A percentile compares a stretch with the other conserved stretches of the same genome.
Conservation (phyloP, 176 grass and related monocot genomes). For the Cenchrus fungigraminus region DNA sequence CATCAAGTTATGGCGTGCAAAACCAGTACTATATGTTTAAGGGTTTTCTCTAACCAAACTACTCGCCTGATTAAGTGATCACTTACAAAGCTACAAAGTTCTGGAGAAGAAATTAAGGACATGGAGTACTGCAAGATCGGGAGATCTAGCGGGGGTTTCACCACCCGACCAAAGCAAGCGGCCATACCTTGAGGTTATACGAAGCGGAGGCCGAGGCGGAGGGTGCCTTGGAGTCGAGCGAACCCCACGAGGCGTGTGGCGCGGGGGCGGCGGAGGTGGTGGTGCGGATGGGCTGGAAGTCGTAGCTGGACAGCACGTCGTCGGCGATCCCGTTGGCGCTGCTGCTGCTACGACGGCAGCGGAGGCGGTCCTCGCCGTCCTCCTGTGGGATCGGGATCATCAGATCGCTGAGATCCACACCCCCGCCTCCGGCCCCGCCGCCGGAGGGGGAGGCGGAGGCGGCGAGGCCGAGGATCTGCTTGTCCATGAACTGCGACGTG, state of each 20-base stretch:
- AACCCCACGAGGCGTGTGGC: constrained; percentile 32
- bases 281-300: constrained; percentile 72
- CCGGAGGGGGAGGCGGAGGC: constrained; percentile 35
- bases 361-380: constrained; percentile 48
- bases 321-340: constrained; percentile 44
- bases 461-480: constrained; percentile 59
- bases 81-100: neutral
- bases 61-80: neutral
- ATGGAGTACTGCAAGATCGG: neutral
- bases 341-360: constrained; percentile 28
- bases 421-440: neutral
- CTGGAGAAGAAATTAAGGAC: neutral
- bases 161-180: neutral
- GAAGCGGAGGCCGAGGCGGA: constrained; percentile 48
- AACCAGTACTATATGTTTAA: neutral
- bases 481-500: constrained; percentile 66
- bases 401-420: constrained; percentile 67
- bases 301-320: constrained; percentile 70
- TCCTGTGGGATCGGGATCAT: constrained; percentile 63
- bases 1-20: neutral
- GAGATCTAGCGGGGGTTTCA: constrained; percentile 1
- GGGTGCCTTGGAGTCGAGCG: constrained; percentile 57
- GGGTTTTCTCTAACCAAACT: constrained; percentile 1
- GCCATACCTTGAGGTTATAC: constrained; percentile 55
- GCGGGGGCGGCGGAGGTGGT: constrained; percentile 19